Percentiles rank a stretch among this genome's conserved stretches.
Conservation (phyloP, 1,284 basidiomycete species). For the Fomes fomentarius region DNA sequence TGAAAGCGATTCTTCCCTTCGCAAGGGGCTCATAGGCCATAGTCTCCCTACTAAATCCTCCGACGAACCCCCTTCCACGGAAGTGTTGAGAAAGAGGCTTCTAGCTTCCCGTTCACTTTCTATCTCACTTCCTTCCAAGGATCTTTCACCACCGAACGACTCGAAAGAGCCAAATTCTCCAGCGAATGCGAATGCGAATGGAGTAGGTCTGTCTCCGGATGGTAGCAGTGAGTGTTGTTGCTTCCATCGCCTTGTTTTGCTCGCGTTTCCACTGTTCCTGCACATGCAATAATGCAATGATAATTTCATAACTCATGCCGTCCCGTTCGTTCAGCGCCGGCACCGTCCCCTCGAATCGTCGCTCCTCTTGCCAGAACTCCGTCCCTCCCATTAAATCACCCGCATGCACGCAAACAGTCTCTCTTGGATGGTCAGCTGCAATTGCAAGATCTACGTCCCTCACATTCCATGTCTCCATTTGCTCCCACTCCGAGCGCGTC, state of each 20-base stretch:
- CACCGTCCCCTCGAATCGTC: conserved; percentile 36
- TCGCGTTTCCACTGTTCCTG: no score
- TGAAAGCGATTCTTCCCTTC: conserved; percentile 17
- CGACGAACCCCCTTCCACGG: conserved; percentile 47
- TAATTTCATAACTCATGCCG: no score
- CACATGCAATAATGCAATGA: no score
- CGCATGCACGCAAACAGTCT: conserved; percentile 78
- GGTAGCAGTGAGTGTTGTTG: conserved; percentile 19
- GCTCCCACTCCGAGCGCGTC: conserved; percentile 50
- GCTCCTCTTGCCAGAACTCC: conserved; percentile 56
- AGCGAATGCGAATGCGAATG: no score
- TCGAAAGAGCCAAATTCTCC: conserved; percentile 8
- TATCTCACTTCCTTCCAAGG: conserved; percentile 52
- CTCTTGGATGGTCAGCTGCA: conserved; percentile 58
- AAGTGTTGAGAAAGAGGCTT: conserved; percentile 49
- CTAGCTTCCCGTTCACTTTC: conserved; percentile 57
- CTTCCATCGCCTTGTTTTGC: neutral
- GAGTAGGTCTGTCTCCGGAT: neutral
- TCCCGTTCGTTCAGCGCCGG: conserved; percentile 15
- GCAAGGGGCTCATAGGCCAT: conserved; percentile 36
- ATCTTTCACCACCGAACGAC: conserved; percentile 33
- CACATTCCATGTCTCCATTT: conserved; percentile 40
- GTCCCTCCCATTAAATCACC: conserved; percentile 61
- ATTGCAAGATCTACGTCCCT: conserved; percentile 36
- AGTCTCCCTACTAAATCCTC: conserved; percentile 29